Percentiles rank a stretch among this genome's conserved stretches.
Conservation (phyloP, 768 basidiomycete genomes). For the Tricholoma terreum region DNA sequence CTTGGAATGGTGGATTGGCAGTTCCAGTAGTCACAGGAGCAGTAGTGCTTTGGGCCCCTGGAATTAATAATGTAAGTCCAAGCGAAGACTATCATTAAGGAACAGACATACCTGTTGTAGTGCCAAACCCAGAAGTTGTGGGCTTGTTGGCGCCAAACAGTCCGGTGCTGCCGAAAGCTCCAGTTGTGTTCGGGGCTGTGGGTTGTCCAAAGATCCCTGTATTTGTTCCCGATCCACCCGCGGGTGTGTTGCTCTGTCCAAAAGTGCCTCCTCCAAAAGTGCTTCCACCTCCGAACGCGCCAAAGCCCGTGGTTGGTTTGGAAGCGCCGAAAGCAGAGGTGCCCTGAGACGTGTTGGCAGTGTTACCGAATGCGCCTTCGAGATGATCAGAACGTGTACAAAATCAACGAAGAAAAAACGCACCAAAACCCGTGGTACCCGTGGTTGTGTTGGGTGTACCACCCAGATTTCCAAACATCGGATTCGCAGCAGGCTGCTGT, state of each 20-base stretch:
- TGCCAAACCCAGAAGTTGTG: constrained; percentile 40
- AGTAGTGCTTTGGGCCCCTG: constrained; percentile 26
- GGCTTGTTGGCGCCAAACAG: constrained; percentile 39
- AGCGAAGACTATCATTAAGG: constrained; percentile 3
- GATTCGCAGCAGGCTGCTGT: constrained; percentile 47
- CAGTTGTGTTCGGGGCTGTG: constrained; percentile 37
- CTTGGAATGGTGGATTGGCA: constrained; percentile 58
- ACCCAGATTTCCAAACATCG: constrained; percentile 73
- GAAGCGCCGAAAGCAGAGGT: constrained; percentile 58
- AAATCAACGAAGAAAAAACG: constrained; percentile 17
- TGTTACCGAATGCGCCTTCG: constrained; percentile 45
- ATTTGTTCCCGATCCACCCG: constrained; percentile 35
- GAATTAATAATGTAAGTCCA: constrained; percentile 2
- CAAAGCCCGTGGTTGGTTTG: constrained; percentile 74
- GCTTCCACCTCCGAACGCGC: constrained; percentile 58
- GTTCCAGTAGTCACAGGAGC: constrained; percentile 69
- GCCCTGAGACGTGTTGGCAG: constrained; percentile 33
- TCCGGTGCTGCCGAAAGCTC: constrained; percentile 38
- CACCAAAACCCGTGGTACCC: constrained; percentile 41
- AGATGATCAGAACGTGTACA: constrained; percentile 15
- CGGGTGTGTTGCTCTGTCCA: constrained; percentile 35
- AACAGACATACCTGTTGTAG: constrained; percentile 19
- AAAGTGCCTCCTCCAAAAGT: constrained; percentile 51
- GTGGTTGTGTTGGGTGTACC: constrained; percentile 31
- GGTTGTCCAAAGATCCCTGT: constrained; percentile 58